Base-by-base conservation (phyloP, 2,329 filamentous ascomycete genomes). In the Hymenotorrendiella dingleyae region DNA sequence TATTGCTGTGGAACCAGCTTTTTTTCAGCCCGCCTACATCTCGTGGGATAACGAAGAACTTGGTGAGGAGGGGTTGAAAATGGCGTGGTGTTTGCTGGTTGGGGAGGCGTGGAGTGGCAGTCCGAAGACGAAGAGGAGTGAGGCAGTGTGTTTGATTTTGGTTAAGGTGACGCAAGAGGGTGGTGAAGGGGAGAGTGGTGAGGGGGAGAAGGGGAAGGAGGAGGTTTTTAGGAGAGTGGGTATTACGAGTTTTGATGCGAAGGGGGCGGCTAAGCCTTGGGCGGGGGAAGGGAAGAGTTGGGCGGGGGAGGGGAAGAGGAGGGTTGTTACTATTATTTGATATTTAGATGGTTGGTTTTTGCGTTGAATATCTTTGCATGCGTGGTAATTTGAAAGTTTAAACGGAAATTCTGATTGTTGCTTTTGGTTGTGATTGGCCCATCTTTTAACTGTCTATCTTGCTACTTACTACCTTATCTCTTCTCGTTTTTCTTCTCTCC, bases 41-140 rank as follows among this genome's bases (percentile, higher is more conserved):
- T 9, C n/a, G n/a, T n/a, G n/a, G n/a, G n/a, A n/a, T n/a, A n/a
- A n/a, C n/a, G 19, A 12, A 4, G 16, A 14, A 20, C 8, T 42
- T 2, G 39, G 16, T 23, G 39, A 42, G 5, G 39, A 36, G 29
- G 19, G 4, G 16, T 21, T 11, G 21, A 10, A 8, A 16, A 22
- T 9, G 8, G 34, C 29, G 21, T 42, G 39, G 39, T 27, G 30
- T 36, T 12, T 42, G 29, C 22, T 42, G 5, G n/a, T 42, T 4
- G 39, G 39, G 14, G 39, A 42, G 22, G 39, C 30, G 11, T 42
- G 22, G 30, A 21, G 10, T 10, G 29, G 30, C n/a, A n/a, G n/a
- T n/a, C n/a, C n/a, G 17, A 21, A 16, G 14, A 9, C 36, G 19
- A 27, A 27, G 36, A 38, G 23, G 36, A 17, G 22, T 19, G 20